phyloP scores from a whole-genome alignment of 2,329 filamentous ascomycete species.

The Colletotrichum sp. region DNA sequence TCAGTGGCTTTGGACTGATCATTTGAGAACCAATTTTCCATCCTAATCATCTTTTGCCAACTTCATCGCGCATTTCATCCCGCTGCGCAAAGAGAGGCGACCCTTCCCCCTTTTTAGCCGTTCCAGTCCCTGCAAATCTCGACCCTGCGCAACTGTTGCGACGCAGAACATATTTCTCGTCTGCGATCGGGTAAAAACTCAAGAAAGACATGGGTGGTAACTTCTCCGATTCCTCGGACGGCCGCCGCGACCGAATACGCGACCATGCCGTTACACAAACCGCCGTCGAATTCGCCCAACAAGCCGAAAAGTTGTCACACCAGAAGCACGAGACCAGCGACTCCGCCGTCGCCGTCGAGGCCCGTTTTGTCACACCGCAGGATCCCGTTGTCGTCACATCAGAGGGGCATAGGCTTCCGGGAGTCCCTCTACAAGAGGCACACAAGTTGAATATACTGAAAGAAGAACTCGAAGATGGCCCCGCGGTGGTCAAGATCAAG shows the following conservation, averaged over 20 bases:
- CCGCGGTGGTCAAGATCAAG: slow-evolving; percentile 25
- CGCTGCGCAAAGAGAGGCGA: neutral
- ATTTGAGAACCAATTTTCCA: slow-evolving; percentile 1
- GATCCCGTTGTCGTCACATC: slow-evolving; percentile 75
- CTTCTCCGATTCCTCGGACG: slow-evolving; percentile 16
- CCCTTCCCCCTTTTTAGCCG: neutral
- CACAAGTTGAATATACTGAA: slow-evolving; percentile 70
- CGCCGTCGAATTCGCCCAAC: slow-evolving; percentile 63
- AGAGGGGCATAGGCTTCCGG: slow-evolving; percentile 70
- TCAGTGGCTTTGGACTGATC: slow-evolving; percentile 6
- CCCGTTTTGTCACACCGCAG: slow-evolving; percentile 70
- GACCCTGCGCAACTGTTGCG: neutral
- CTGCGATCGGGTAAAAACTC: neutral
- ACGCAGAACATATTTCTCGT: neutral
- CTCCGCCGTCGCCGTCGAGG: slow-evolving; percentile 60
- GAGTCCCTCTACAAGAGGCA: slow-evolving; percentile 73
- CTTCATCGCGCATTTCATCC: neutral
- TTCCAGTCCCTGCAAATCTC: neutral
- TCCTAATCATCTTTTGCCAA: neutral
- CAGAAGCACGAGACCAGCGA: slow-evolving; percentile 31
- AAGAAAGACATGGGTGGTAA: slow-evolving; percentile 7
- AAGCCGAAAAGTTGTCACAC: slow-evolving; percentile 63
- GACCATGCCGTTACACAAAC: slow-evolving; percentile 36
- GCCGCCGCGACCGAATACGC: neutral
- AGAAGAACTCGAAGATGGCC: slow-evolving; percentile 46